A percentile compares a stretch with the other conserved stretches of the same genome.
These are phyloP conservation scores for Citrullus mucosospermus DNA, from an alignment of 306 rosid species.

Conservation along the genomic window DNA sequence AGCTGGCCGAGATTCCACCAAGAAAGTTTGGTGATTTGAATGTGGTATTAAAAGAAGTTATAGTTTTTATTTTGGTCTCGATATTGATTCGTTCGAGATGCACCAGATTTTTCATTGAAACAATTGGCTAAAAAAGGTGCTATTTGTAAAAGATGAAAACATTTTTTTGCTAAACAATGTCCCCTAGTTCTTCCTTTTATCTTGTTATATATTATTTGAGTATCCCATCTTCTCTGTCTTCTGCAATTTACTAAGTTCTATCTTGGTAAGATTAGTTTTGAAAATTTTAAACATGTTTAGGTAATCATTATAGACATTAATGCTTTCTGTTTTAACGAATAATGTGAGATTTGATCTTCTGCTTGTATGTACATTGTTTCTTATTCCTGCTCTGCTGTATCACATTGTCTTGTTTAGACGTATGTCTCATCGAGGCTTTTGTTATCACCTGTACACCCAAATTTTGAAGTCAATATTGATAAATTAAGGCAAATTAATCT, in stretches of 20 bases:
- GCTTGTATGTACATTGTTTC: not conserved
- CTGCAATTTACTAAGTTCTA: not conserved
- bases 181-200: not conserved
- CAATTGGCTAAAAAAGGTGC: no score
- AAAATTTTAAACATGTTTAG: not conserved
- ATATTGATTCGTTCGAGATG: no score
- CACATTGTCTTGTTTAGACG: not conserved
- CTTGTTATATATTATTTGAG: not conserved
- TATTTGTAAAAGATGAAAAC: no score
- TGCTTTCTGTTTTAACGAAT: not conserved
- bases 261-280: not conserved
- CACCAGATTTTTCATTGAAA: no score
- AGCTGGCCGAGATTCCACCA: no score
- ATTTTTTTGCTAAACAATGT: no score
- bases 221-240: not conserved
- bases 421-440: not conserved
- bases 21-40: no score
- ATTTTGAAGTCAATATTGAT: no score
- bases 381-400: not conserved
- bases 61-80: no score
- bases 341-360: not conserved
- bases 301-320: not conserved
- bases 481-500: no score
- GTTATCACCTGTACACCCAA: no score
- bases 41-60: no score